Evolutionary conservation across 805 yeast species (phyloP).

Genomic region (Barnettozyma vustinii): DNA sequence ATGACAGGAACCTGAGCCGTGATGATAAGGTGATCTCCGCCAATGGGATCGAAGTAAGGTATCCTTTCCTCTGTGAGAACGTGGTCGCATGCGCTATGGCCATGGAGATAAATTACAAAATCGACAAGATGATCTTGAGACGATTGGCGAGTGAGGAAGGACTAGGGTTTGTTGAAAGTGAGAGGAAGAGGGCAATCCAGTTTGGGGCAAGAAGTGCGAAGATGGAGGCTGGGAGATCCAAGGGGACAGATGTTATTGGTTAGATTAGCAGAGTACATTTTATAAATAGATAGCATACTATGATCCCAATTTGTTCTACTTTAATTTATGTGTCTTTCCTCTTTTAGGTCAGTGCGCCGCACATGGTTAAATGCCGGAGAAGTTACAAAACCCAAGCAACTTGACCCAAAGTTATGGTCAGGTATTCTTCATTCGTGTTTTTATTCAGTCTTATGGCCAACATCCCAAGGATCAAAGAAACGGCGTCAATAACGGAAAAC

Average conservation of each 20-base stretch:
- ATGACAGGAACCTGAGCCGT: conserved; percentile 77
- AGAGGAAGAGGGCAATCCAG: conserved; percentile 91
- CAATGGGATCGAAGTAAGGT: conserved; percentile 88
- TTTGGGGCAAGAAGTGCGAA: conserved; percentile 96
- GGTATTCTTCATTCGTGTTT: no score
- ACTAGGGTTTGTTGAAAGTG: conserved; percentile 54
- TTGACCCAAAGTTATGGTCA: no score
- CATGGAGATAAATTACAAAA: conserved; percentile 45
- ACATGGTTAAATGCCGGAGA: no score
- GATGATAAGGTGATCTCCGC: conserved; percentile 84
- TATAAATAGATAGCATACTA: neutral
- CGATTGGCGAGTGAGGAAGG: conserved; percentile 49
- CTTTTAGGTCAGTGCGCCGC: no score
- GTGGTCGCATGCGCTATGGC: conserved; percentile 44
- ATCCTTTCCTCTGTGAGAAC: conserved; percentile 71
- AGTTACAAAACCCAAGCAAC: no score
- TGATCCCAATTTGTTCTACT: no score
- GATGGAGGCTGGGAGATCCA: conserved; percentile 66
- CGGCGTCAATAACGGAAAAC: no score
- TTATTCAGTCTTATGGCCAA: no score
- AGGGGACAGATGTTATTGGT: conserved; percentile 57
- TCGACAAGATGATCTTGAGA: conserved; percentile 56
- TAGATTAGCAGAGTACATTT: conserved; percentile 15
- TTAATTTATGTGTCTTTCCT: no score
- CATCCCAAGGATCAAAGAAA: no score